Evolutionary conservation across 306 rosid genomes (phyloP).

Genomic region (Mimosa pudica): DNA sequence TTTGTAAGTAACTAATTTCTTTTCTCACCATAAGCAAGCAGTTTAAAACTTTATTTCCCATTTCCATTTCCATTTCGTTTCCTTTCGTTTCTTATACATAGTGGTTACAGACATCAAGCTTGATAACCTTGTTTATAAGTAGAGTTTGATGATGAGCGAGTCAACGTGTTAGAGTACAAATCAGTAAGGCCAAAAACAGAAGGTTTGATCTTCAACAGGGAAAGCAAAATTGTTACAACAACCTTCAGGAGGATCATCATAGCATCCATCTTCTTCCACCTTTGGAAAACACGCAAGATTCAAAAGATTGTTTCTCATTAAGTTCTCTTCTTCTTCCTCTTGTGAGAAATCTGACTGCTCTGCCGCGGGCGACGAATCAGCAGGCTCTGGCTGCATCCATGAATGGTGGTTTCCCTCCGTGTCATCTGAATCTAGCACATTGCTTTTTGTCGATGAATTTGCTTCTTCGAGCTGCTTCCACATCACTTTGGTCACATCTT

Average conservation of each 20-base stretch:
- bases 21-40: too few species aligned
- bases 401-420: conserved; percentile 55
- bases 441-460: conserved; percentile 72
- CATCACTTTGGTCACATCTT: conserved; percentile 53
- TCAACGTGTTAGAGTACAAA: background rate
- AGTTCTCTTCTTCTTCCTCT: conserved; percentile 61
- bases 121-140: background rate
- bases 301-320: conserved; percentile 17
- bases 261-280: conserved; percentile 58
- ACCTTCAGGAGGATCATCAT: conserved; percentile 49
- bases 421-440: conserved; percentile 57
- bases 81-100: background rate
- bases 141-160: background rate
- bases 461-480: conserved; percentile 80
- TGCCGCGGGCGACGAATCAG: conserved; percentile 58
- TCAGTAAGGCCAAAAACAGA: conserved; percentile 58
- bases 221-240: conserved; percentile 51
- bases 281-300: conserved; percentile 44
- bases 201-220: conserved; percentile 54
- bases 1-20: too few species aligned
- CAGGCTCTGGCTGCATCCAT: conserved; percentile 57
- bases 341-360: conserved; percentile 66
- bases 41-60: too few species aligned
- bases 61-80: background rate
- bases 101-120: background rate